Evolutionary conservation across 228 moss, liverwort and hornwort genomes (phyloP).

Genomic region (Sphagnum magellanicum): DNA sequence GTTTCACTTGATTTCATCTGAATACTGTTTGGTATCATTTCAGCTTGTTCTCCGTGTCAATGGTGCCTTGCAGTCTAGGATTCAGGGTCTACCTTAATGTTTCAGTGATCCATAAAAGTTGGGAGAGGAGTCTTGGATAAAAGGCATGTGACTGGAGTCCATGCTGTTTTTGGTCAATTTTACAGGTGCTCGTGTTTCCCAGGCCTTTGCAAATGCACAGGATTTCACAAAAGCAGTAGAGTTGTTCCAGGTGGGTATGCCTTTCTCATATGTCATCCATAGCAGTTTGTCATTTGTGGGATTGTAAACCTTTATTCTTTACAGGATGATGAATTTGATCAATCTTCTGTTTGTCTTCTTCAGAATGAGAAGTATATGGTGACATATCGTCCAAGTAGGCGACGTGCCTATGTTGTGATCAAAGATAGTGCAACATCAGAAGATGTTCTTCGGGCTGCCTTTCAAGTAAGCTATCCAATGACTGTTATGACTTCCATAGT

Average conservation of each 20-base stretch:
- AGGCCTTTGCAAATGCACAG: conserved; percentile 73
- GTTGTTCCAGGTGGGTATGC: conserved; percentile 62
- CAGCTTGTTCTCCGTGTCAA: background rate
- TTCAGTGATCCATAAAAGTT: background rate
- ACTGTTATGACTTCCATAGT: background rate
- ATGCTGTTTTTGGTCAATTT: background rate
- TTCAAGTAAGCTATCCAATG: conserved; percentile 51
- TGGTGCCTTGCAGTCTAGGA: background rate
- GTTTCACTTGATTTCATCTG: background rate
- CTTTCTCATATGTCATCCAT: background rate
- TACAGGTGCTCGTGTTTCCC: conserved; percentile 77
- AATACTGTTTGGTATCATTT: background rate
- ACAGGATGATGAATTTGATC: background rate
- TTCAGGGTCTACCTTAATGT: background rate
- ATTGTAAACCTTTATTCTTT: background rate
- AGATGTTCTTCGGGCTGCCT: conserved; percentile 81
- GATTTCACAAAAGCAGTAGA: conserved; percentile 59
- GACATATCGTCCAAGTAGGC: conserved; percentile 63
- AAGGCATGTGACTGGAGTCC: background rate
- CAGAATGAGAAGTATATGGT: conserved; percentile 83
- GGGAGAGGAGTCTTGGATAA: background rate
- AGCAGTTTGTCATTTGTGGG: background rate
- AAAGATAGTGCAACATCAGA: conserved; percentile 87
- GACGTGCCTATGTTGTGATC: conserved; percentile 86
- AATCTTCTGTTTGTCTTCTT: background rate